Evolutionary conservation across 2,329 filamentous ascomycete genomes (phyloP).

Genomic region (Aspergillus calidoustus): DNA sequence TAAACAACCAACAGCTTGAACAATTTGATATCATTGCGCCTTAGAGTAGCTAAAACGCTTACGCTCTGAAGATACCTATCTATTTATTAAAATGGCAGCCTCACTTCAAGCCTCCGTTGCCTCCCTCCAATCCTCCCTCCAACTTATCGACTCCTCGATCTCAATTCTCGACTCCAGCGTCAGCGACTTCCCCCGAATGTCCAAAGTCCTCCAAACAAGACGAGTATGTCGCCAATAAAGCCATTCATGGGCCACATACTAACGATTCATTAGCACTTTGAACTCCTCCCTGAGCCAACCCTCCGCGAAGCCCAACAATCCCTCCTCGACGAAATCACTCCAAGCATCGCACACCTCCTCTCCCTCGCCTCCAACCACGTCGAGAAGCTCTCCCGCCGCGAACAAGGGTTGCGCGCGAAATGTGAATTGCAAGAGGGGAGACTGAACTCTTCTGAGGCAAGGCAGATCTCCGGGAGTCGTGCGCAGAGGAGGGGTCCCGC

Average conservation of each 20-base stretch:
- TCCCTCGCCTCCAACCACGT: slow-evolving; percentile 81
- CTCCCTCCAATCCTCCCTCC: slow-evolving; percentile 64
- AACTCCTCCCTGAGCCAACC: slow-evolving; percentile 84
- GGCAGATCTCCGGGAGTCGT: slow-evolving; percentile 27
- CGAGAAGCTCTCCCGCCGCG: slow-evolving; percentile 79
- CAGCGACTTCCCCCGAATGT: slow-evolving; percentile 65
- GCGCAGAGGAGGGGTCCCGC: slow-evolving; percentile 25
- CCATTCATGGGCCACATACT: background rate
- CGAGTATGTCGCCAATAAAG: slow-evolving; percentile 51
- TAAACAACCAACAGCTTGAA: slow-evolving; percentile 23
- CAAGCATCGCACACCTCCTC: slow-evolving; percentile 78
- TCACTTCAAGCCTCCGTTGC: slow-evolving; percentile 64
- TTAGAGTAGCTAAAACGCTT: too few relatives aligned
- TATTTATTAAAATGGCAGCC: slow-evolving; percentile 38
- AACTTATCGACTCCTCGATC: slow-evolving; percentile 66
- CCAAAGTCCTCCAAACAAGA: slow-evolving; percentile 67
- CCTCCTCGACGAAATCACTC: slow-evolving; percentile 86
- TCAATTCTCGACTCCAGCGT: slow-evolving; percentile 65
- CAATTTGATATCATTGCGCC: background rate
- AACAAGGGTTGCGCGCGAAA: slow-evolving; percentile 81
- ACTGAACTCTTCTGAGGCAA: slow-evolving; percentile 51
- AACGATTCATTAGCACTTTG: slow-evolving; percentile 72
- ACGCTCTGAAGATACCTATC: too few relatives aligned
- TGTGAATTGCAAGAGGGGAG: slow-evolving; percentile 81
- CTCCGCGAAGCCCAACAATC: slow-evolving; percentile 81